phyloP scores from a whole-genome alignment of 2,329 filamentous ascomycete genomes.

The Botrytis paeoniae region DNA sequence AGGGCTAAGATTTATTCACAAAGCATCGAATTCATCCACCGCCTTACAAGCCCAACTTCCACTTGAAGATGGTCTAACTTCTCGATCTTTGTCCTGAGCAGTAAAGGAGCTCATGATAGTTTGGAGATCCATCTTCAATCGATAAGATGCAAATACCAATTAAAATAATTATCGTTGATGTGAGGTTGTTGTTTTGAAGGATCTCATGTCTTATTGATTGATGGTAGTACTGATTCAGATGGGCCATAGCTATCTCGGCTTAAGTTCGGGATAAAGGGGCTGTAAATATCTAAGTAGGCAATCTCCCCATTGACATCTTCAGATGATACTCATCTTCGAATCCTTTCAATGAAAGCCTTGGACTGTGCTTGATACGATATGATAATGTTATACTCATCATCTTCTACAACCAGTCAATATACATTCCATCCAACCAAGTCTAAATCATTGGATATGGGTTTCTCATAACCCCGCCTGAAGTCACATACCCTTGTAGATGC shows the following conservation, averaged over 20 bases:
- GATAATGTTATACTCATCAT: not conserved
- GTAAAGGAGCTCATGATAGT: not conserved
- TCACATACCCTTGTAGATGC: not conserved
- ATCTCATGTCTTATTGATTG: not conserved
- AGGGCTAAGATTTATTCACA: conserved; percentile 17
- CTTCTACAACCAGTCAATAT: not conserved
- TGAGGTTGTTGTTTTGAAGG: not conserved
- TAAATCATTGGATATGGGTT: not conserved
- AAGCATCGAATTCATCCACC: conserved; percentile 27
- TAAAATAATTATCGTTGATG: not conserved
- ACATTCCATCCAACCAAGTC: not conserved
- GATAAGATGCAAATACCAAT: not conserved
- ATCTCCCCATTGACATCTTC: not conserved
- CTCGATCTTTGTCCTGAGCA: not conserved
- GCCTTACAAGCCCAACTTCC: conserved; percentile 16
- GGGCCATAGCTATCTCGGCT: not conserved
- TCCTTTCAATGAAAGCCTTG: not conserved
- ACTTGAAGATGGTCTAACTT: conserved; percentile 1
- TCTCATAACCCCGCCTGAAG: not conserved
- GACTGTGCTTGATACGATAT: not conserved
- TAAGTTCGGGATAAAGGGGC: not conserved
- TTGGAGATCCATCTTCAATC: conserved; percentile 2
- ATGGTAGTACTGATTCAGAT: conserved; percentile 1
- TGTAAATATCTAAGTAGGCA: not conserved
- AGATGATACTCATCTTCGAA: not conserved